Evolutionary conservation across 1,139 yeast genomes (phyloP).

Genomic region (Pichia terricola): DNA sequence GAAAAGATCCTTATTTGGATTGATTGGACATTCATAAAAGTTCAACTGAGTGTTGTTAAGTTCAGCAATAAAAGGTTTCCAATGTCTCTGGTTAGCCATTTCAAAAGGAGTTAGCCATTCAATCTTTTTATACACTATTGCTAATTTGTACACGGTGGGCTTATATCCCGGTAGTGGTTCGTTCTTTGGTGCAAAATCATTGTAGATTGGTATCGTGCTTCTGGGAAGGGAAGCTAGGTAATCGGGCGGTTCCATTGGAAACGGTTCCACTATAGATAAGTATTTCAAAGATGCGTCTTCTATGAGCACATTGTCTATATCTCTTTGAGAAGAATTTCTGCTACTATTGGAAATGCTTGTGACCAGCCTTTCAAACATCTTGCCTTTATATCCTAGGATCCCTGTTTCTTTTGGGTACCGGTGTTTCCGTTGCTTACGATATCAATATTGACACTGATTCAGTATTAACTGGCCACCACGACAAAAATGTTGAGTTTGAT

Average conservation of each 20-base stretch:
- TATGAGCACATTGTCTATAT: too few relatives aligned
- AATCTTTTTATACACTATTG: constrained; percentile 43
- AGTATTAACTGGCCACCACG: too few relatives aligned
- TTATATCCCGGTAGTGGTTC: constrained; percentile 42
- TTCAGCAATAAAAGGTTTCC: constrained; percentile 57
- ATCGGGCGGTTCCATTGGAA: constrained; percentile 24
- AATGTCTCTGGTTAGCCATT: constrained; percentile 47
- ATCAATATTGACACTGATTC: too few relatives aligned
- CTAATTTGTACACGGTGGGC: constrained; percentile 50
- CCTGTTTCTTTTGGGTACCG: too few relatives aligned
- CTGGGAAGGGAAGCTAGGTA: constrained; percentile 24
- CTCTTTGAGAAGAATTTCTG: too few relatives aligned
- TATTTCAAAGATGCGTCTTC: neutral
- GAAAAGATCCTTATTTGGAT: constrained; percentile 5
- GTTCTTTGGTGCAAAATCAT: constrained; percentile 19
- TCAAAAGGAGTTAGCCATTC: constrained; percentile 67
- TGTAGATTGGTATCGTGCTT: constrained; percentile 36
- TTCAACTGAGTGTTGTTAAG: constrained; percentile 69
- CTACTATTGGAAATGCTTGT: too few relatives aligned
- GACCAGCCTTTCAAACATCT: too few relatives aligned
- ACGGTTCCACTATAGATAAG: constrained; percentile 20
- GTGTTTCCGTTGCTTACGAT: too few relatives aligned
- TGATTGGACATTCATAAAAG: constrained; percentile 32
- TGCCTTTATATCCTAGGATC: too few relatives aligned
- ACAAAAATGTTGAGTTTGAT: too few relatives aligned